phyloP scores from a whole-genome alignment of 176 grass and related monocot genomes.

The Cocos nucifera region DNA sequence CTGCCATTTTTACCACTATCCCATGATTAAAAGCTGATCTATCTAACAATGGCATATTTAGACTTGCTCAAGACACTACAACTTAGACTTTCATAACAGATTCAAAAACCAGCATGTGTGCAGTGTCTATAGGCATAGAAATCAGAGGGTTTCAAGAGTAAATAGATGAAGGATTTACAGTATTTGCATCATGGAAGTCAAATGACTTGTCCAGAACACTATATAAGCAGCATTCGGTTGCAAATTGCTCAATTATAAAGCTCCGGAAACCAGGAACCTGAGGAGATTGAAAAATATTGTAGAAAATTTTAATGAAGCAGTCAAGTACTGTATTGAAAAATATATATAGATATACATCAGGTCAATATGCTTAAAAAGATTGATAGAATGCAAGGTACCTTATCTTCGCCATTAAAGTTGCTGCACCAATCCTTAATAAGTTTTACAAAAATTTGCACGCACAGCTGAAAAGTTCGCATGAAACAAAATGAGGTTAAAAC shows the following conservation, averaged over 20 bases:
- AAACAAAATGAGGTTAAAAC: neutral
- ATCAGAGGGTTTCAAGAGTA: neutral
- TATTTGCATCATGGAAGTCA: constrained; percentile 79
- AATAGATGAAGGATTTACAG: constrained; percentile 31
- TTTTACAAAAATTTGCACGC: constrained; percentile 87
- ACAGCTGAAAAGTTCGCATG: constrained; percentile 47
- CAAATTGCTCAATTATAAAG: constrained; percentile 88
- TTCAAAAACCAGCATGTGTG: no score
- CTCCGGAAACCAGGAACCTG: constrained; percentile 87
- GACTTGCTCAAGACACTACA: no score
- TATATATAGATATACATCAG: no score
- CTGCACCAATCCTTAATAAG: constrained; percentile 94
- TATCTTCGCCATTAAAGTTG: constrained; percentile 54
- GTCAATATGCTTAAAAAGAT: neutral
- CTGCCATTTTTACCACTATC: no score
- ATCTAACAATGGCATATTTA: no score
- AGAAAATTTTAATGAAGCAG: no score
- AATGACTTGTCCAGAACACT: constrained; percentile 98
- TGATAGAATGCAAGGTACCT: constrained; percentile 30
- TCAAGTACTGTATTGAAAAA: no score
- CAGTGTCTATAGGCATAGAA: no score
- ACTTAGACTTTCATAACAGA: no score
- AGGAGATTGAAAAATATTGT: constrained; percentile 18
- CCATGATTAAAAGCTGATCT: no score
- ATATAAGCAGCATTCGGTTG: constrained; percentile 70